phyloP scores from a whole-genome alignment of 2,329 filamentous ascomycete species.

The Gnomoniopsis smithogilvyi region DNA sequence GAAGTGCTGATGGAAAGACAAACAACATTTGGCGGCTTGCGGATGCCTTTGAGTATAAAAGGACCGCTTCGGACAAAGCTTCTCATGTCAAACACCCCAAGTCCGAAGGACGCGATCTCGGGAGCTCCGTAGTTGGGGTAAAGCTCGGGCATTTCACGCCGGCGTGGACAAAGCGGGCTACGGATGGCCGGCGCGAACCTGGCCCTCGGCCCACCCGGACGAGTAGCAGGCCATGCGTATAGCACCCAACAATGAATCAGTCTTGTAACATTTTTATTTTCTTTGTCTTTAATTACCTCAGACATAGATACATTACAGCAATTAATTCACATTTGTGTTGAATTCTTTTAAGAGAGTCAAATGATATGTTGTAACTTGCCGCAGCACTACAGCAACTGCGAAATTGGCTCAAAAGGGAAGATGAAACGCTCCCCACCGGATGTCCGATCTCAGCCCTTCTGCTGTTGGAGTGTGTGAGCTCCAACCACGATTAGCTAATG shows the following conservation, averaged over 20 bases:
- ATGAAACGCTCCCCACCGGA: neutral
- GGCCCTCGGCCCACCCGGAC: neutral
- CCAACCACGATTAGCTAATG: neutral
- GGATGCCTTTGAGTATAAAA: neutral
- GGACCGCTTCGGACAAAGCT: conserved; percentile 2
- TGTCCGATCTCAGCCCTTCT: neutral
- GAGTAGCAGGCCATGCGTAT: no score
- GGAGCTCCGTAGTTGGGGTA: conserved; percentile 17
- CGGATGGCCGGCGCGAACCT: neutral
- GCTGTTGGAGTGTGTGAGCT: neutral
- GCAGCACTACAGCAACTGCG: no score
- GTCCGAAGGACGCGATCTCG: conserved; percentile 7
- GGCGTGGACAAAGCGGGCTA: neutral
- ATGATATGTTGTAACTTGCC: no score
- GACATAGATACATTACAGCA: no score
- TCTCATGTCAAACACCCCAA: neutral
- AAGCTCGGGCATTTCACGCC: conserved; percentile 4
- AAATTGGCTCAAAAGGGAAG: no score
- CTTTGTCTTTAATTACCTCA: no score
- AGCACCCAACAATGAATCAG: no score
- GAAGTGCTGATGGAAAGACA: neutral
- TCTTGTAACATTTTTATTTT: no score
- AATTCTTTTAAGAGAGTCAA: no score
- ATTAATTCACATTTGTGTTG: no score
- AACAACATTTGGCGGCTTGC: neutral